A percentile compares a stretch with the other conserved stretches of the same genome.
Conservation (phyloP, 768 basidiomycete genomes). For the Auricularia cornea region DNA sequence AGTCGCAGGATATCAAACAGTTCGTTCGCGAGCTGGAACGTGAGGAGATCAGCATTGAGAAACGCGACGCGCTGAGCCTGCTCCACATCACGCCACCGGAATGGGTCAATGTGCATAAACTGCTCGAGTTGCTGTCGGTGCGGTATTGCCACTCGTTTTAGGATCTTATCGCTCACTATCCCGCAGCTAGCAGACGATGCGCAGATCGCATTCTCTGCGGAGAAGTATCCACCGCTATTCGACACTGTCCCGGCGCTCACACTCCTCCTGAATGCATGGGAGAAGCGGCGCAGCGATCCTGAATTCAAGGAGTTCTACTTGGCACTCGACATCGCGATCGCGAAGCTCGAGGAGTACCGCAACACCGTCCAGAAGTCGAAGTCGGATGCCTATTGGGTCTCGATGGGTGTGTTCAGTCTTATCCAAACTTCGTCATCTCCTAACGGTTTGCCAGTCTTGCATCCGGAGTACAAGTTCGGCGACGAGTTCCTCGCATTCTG, state of each 20-base stretch:
- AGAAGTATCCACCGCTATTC: background rate
- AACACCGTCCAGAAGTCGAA: background rate
- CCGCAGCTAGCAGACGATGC: background rate
- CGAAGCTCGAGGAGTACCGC: background rate
- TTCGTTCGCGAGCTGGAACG: background rate
- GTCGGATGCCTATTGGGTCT: background rate
- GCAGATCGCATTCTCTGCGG: background rate
- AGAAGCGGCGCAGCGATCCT: background rate
- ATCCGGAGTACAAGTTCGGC: background rate
- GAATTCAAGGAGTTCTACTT: background rate
- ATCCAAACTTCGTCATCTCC: no score
- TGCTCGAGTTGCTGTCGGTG: slow-evolving; percentile 16
- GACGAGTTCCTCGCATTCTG: background rate
- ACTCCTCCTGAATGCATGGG: background rate
- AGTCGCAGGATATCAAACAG: background rate
- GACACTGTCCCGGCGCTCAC: background rate
- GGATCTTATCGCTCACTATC: no score
- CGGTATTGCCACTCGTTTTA: background rate
- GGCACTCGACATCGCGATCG: background rate
- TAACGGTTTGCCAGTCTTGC: no score
- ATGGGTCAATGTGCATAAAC: slow-evolving; percentile 15
- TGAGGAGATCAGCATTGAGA: background rate
- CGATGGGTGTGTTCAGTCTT: background rate
- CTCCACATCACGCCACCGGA: slow-evolving; percentile 14
- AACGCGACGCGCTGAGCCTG: slow-evolving; percentile 10